phyloP scores from a whole-genome alignment of 208 protist species.

The Crithidia mellificae region DNA sequence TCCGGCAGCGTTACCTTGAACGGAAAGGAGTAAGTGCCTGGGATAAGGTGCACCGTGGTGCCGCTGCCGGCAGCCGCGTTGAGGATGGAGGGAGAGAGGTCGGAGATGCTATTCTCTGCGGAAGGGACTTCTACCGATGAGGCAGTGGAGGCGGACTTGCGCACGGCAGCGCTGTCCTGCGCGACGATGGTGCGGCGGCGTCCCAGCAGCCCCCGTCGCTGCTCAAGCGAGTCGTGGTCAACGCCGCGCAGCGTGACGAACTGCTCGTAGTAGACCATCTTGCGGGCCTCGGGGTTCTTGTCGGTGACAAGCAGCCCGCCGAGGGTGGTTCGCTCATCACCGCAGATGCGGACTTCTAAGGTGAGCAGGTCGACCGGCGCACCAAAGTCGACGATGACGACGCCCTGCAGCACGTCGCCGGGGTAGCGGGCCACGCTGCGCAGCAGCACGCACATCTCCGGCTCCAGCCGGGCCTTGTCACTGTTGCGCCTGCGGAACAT shows the following conservation, averaged over 20 bases:
- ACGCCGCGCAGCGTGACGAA: slow-evolving; percentile 45
- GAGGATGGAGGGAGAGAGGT: slow-evolving; percentile 12
- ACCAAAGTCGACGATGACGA: slow-evolving; percentile 52
- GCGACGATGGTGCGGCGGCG: slow-evolving; percentile 14
- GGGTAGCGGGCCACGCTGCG: slow-evolving; percentile 40
- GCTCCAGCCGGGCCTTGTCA: slow-evolving; percentile 21
- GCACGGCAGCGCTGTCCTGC: background rate
- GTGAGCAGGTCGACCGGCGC: slow-evolving; percentile 32
- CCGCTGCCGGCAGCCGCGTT: background rate
- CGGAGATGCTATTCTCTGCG: background rate
- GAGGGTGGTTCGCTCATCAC: slow-evolving; percentile 37
- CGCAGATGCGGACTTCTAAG: slow-evolving; percentile 46
- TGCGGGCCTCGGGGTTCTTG: slow-evolving; percentile 41
- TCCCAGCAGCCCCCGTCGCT: slow-evolving; percentile 10
- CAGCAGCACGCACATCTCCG: slow-evolving; percentile 43
- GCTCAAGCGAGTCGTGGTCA: slow-evolving; percentile 33
- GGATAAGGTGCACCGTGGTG: slow-evolving; percentile 32
- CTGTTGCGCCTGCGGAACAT: slow-evolving; percentile 20
- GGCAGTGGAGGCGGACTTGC: slow-evolving; percentile 1
- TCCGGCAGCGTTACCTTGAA: slow-evolving; percentile 58
- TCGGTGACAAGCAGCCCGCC: slow-evolving; percentile 30
- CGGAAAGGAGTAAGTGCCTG: slow-evolving; percentile 71
- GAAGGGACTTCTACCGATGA: background rate
- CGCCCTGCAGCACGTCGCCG: slow-evolving; percentile 48
- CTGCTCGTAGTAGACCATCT: slow-evolving; percentile 60